These are phyloP conservation scores for Schizophyllum commune DNA, from an alignment of 1,284 basidiomycete genomes.

Conservation along the genomic window DNA sequence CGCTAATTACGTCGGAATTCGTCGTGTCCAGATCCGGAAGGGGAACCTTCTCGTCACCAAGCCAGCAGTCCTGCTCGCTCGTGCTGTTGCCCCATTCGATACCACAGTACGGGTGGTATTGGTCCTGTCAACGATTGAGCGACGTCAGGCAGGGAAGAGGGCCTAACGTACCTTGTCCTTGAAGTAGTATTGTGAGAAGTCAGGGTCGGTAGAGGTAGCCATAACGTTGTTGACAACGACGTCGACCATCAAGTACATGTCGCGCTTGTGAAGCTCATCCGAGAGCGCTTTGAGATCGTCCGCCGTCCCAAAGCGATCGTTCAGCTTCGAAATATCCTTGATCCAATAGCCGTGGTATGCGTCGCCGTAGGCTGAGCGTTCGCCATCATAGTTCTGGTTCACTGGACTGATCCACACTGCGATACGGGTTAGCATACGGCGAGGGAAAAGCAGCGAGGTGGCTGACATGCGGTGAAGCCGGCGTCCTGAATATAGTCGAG, in stretches of 20 bases:
- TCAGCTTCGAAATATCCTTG: constrained; percentile 55
- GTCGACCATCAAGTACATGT: constrained; percentile 78
- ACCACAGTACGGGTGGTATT: constrained; percentile 60
- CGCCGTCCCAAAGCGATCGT: constrained; percentile 59
- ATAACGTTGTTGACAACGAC: constrained; percentile 74
- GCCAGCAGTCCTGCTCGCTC: constrained; percentile 67
- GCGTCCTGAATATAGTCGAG: constrained; percentile 73
- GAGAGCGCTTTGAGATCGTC: constrained; percentile 64
- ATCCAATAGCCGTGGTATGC: constrained; percentile 70
- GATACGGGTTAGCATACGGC: constrained; percentile 2
- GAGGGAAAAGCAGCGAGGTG: constrained; percentile 22
- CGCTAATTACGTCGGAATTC: constrained; percentile 45
- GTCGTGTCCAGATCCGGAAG: constrained; percentile 71
- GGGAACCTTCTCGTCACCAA: constrained; percentile 61
- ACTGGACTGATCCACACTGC: constrained; percentile 61
- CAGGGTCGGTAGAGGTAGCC: constrained; percentile 45
- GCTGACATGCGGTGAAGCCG: constrained; percentile 64
- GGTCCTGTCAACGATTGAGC: constrained; percentile 22
- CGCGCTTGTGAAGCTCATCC: constrained; percentile 55
- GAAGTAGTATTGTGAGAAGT: constrained; percentile 54
- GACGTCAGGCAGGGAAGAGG: constrained; percentile 2
- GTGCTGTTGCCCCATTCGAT: constrained; percentile 59
- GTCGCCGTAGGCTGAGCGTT: constrained; percentile 55
- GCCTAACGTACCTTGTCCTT: constrained; percentile 36
- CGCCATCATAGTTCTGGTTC: constrained; percentile 62